Evolutionary conservation across 2,329 filamentous ascomycete genomes (phyloP), one percentile per base, ranked within the genome.

Genomic region (Neonectria ditissima): DNA sequence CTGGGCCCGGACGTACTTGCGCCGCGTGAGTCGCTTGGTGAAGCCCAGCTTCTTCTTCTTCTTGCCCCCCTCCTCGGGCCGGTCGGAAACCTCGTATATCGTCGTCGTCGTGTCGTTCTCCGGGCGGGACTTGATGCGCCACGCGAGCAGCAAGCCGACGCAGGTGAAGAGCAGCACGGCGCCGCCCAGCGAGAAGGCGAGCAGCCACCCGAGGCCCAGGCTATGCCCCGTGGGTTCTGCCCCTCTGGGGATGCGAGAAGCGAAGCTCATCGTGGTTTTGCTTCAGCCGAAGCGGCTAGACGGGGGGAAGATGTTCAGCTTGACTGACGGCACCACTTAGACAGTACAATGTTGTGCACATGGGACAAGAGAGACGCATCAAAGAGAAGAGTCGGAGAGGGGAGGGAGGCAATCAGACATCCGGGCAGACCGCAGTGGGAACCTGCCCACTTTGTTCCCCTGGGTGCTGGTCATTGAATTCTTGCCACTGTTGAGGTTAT

Each of bases 171-270:
- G 62, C 7, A 85, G 56, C 2, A 83, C 69, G 16, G 82, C 81
- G n/a, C 83, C 83, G 32, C 80, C 80, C 26, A 88, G 66, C 13
- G 81, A 80, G 57, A 87, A 82, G 57, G 79, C 79, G 34, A 86
- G 75, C 16, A 83, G 65, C 73, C 77, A 78, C n/a, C 77, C 77
- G 13, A 81, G 60, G 9, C 75, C 74, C 37, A 80, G 65, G 8
- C 71, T 71, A 11, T 66, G 56, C 7, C 54, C 57, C 34, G 59
- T 34, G 13, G n/a, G 37, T 37, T 59, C 58, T 18, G 58, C 56
- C 41, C 32, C 59, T 56, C 67, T 68, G 24, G 22, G 57, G 11
- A 53, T 47, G 43, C 58, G 47, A 28, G 45, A 58, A 16, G 54
- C 52, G 5, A 45, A 16, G 18, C 47, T 45, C 70, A 68, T 71